These are phyloP conservation scores for Dichotomopilus funicola DNA, from an alignment of 2,329 filamentous ascomycete species.

Conservation along the genomic window DNA sequence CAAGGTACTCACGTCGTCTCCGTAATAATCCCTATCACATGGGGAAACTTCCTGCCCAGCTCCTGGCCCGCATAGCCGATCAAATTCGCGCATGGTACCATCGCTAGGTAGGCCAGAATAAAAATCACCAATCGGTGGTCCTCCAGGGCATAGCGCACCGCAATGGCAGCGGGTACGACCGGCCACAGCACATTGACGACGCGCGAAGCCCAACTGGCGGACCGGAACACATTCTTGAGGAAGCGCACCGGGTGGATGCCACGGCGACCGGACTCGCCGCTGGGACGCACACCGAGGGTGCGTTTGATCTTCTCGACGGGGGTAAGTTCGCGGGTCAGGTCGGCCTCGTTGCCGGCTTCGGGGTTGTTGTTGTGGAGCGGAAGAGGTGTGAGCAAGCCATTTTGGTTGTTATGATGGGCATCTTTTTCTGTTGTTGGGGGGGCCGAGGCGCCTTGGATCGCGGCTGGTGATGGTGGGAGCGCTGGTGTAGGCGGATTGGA, in stretches of 20 bases:
- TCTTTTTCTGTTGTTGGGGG: neutral
- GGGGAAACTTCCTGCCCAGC: constrained; percentile 66
- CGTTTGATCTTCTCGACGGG: constrained; percentile 1
- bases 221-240: constrained; percentile 55
- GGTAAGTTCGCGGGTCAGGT: constrained; percentile 4
- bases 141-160: constrained; percentile 40
- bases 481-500: no score
- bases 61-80: constrained; percentile 70
- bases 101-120: constrained; percentile 65
- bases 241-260: constrained; percentile 61
- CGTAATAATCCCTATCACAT: constrained; percentile 58
- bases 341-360: neutral
- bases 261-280: constrained; percentile 61
- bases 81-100: constrained; percentile 70
- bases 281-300: constrained; percentile 28
- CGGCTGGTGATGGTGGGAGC: no score
- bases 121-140: constrained; percentile 57
- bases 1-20: constrained; percentile 45
- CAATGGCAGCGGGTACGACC: constrained; percentile 64
- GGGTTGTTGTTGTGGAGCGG: constrained; percentile 3
- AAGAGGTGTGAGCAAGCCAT: constrained; percentile 6
- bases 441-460: no score
- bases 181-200: constrained; percentile 69
- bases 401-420: neutral
- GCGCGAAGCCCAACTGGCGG: constrained; percentile 56